phyloP scores from a whole-genome alignment of 345 rosid genomes.

The Sonneratia caseolaris region DNA sequence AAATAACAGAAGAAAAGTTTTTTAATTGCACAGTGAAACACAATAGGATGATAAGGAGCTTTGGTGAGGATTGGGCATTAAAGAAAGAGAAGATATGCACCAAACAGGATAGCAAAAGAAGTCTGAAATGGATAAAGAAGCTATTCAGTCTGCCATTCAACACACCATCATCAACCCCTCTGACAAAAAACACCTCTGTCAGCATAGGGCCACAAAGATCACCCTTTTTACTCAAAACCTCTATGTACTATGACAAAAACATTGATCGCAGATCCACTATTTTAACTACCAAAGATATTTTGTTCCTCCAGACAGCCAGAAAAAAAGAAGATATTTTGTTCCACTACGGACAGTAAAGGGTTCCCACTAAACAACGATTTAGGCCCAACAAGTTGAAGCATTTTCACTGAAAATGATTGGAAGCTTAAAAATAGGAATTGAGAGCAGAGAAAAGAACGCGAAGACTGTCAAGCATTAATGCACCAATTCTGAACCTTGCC shows the following conservation, averaged over 20 bases:
- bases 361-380: neutral
- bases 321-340: neutral
- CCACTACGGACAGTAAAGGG: neutral
- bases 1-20: neutral
- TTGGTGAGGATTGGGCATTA: neutral
- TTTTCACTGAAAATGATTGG: neutral
- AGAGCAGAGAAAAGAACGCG: neutral
- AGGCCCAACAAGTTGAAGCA: neutral
- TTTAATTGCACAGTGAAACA: neutral
- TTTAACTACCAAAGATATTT: neutral
- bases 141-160: slow-evolving; percentile 3
- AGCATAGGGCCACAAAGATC: neutral
- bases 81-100: neutral
- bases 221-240: neutral
- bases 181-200: neutral
- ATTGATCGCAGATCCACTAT: neutral
- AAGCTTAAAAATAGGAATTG: neutral
- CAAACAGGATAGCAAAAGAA: neutral
- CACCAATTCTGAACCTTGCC: neutral
- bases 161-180: neutral
- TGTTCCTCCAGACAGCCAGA: too few relatives aligned
- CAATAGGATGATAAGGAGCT: neutral
- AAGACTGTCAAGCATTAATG: neutral
- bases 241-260: neutral
- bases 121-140: slow-evolving; percentile 3